Percentiles rank a stretch among this genome's conserved stretches.
Conservation (phyloP, 345 rosid genomes). For the Pugionium dolabratum region DNA sequence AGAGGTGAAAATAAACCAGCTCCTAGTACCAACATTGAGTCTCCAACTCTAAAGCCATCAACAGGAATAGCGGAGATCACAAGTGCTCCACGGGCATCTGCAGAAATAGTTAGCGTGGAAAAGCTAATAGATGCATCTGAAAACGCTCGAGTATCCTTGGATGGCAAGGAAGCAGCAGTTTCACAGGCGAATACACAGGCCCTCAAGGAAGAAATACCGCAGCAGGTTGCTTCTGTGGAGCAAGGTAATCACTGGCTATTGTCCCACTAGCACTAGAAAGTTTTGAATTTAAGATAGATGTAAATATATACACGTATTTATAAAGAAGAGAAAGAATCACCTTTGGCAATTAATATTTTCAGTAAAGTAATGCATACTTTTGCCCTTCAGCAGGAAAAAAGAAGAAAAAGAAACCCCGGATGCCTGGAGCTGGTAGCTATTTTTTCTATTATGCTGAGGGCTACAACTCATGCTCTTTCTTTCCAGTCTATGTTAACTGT, state of each 20-base stretch:
- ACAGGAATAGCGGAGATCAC: conserved; percentile 49
- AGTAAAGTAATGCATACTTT: conserved; percentile 11
- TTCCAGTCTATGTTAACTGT: conserved; percentile 5
- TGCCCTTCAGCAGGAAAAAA: conserved; percentile 56
- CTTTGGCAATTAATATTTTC: not conserved
- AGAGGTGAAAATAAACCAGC: conserved; percentile 68
- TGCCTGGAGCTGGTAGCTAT: conserved; percentile 32
- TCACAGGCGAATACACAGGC: conserved; percentile 62
- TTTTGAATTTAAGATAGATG: conserved; percentile 11
- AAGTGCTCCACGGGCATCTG: conserved; percentile 42
- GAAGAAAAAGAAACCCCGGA: conserved; percentile 84
- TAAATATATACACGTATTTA: not conserved
- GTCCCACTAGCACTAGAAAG: not conserved
- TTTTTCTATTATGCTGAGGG: not conserved
- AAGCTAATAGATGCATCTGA: conserved; percentile 60
- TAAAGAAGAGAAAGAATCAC: conserved; percentile 4
- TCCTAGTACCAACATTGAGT: conserved; percentile 53
- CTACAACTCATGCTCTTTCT: not conserved
- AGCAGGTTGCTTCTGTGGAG: conserved; percentile 63
- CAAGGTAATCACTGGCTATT: conserved; percentile 51
- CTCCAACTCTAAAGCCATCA: conserved; percentile 43
- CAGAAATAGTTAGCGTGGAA: conserved; percentile 49
- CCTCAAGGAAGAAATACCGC: conserved; percentile 69
- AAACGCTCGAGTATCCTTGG: conserved; percentile 63
- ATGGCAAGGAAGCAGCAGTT: conserved; percentile 61